phyloP scores from a whole-genome alignment of 2,329 filamentous ascomycete species.

The Mycosphaerella sp. region DNA sequence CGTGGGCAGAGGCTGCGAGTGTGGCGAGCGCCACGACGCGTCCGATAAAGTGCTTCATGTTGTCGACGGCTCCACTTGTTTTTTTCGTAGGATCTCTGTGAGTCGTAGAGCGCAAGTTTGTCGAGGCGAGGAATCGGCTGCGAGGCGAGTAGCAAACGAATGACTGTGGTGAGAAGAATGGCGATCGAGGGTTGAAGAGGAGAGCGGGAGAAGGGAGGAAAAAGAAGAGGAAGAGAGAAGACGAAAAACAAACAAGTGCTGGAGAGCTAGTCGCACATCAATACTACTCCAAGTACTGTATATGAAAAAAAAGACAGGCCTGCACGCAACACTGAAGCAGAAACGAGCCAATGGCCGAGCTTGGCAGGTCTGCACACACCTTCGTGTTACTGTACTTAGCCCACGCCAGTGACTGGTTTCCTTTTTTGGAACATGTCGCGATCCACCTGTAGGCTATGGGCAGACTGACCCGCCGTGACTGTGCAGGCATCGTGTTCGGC shows the following conservation, averaged over 20 bases:
- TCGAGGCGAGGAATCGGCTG: not conserved
- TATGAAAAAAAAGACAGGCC: slow-evolving; percentile 1
- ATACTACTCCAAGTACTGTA: not conserved
- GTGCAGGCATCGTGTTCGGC: not conserved
- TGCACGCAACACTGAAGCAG: not conserved
- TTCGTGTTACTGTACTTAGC: not conserved
- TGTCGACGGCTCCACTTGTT: not conserved
- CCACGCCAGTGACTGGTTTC: not conserved
- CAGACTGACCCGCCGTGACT: not conserved
- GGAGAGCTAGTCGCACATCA: not conserved
- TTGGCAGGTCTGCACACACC: not conserved
- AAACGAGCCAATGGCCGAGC: not conserved
- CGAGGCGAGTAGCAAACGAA: slow-evolving; percentile 3
- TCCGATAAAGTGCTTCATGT: slow-evolving; percentile 8
- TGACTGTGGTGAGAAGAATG: slow-evolving; percentile 9
- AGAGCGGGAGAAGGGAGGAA: not conserved
- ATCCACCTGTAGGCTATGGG: not conserved
- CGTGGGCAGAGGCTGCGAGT: slow-evolving; percentile 12
- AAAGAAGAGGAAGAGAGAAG: not conserved
- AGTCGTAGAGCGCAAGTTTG: not conserved
- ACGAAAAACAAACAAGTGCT: not conserved
- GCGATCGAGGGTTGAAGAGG: no score
- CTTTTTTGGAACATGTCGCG: not conserved
- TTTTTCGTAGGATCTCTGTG: not conserved
- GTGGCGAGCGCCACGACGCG: slow-evolving; percentile 10